Evolutionary conservation across 176 grass and related monocot species (phyloP), one percentile per base, ranked within the genome.

Genomic region (Cenchrus purpureus): DNA sequence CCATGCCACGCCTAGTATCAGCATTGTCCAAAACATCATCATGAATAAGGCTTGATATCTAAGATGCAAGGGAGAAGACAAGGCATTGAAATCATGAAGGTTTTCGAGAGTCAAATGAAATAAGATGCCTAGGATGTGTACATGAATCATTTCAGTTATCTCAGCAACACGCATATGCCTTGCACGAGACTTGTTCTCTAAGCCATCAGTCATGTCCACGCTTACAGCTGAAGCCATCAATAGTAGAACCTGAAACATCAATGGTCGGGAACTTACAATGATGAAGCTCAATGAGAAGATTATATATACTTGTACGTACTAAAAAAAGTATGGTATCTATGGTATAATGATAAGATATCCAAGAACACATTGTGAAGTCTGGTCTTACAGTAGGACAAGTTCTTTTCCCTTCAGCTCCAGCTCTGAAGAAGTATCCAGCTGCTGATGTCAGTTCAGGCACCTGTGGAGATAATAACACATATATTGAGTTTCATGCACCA

Each of bases 21-120:
- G 92, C 95, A 86, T 82, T 74, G 80, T 97, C 95, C 84, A 97
- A 72, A 60, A 97, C 92, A 81, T 97, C 95, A 83, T 97, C 95
- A 85, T 97, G 95, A 49, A 97, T 91, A 85, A 97, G 90, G 81
- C 92, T 97, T 81, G 95, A 67, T 54, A 94, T 89, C 95, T 97
- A 80, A 40, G 20, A 78, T 73, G 65, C 25, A 42, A 84, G 31
- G 53, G 3, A 85, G 48, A 79, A 67, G 74, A 61, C 0, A 59
- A 68, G 14, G 53, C 16, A 52, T 16, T 79, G 15, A 34, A 61
- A 79, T 40, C 37, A 40, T 40, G 37, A 40, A 40, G n/a, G 6
- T 48, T 34, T 63, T 46, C 19, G 32, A 43, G n/a, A 69, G 67
- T 66, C 17, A 8, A 67, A 91, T 49, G 60, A 74, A 51, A 81